Evolutionary conservation across 306 rosid genomes (phyloP).

Genomic region (Lagenaria siceraria): DNA sequence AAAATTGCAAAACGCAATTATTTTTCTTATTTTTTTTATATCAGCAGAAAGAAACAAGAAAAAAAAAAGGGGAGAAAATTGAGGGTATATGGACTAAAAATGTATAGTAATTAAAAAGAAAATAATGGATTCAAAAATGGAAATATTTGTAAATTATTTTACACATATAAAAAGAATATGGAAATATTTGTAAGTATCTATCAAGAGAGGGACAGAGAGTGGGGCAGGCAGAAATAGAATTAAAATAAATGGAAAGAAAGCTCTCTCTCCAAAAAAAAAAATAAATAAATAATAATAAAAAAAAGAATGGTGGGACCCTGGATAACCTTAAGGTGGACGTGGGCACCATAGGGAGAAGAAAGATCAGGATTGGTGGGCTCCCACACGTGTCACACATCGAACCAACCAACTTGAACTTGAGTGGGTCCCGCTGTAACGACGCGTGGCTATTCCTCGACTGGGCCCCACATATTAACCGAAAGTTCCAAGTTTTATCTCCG

Average conservation of each 20-base stretch:
- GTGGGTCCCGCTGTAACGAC: neutral
- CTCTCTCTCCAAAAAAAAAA: neutral
- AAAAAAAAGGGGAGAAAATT: neutral
- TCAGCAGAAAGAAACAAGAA: neutral
- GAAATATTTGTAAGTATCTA: neutral
- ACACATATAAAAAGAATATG: neutral
- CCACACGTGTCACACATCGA: slow-evolving; percentile 3
- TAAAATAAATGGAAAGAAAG: neutral
- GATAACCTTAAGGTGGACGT: neutral
- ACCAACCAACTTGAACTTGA: neutral
- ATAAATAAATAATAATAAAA: too few relatives aligned
- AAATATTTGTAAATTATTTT: neutral
- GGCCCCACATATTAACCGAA: neutral
- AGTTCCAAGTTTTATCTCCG: neutral
- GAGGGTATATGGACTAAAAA: neutral
- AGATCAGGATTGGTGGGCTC: neutral
- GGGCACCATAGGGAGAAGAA: neutral
- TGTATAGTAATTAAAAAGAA: neutral
- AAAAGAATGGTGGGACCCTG: neutral
- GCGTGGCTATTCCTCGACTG: neutral
- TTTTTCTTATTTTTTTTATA: neutral
- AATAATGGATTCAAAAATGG: neutral
- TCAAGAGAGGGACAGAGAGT: neutral
- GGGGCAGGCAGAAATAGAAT: neutral
- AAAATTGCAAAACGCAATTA: neutral